Evolutionary conservation across 306 rosid species (phyloP).

Genomic region (Hippophae gyantsensis): DNA sequence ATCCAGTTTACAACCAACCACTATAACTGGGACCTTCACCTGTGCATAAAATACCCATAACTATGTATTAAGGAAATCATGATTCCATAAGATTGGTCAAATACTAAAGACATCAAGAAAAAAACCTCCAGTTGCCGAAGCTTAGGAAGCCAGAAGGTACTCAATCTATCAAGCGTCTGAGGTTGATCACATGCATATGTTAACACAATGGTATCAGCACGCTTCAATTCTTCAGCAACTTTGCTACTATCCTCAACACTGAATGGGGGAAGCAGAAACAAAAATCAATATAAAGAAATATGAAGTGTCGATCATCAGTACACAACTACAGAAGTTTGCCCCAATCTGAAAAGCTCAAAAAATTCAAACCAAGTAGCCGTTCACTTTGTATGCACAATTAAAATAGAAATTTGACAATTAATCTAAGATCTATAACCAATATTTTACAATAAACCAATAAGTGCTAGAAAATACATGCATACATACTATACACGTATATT

Average conservation of each 20-base stretch:
- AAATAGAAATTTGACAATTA: too few species aligned
- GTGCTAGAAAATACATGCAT: neutral
- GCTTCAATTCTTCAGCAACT: conserved; percentile 77
- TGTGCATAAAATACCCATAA: conserved; percentile 33
- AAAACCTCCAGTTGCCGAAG: conserved; percentile 75
- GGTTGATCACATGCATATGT: conserved; percentile 82
- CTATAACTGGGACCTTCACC: conserved; percentile 94
- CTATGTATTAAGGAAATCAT: neutral
- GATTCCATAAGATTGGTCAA: neutral
- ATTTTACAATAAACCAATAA: too few species aligned
- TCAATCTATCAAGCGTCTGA: conserved; percentile 58
- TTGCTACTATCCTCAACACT: conserved; percentile 54
- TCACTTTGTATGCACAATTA: too few species aligned
- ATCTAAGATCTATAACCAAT: too few species aligned
- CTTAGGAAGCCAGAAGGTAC: conserved; percentile 74
- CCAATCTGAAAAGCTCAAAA: neutral
- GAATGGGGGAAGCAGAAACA: conserved; percentile 13
- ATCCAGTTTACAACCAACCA: conserved; percentile 94
- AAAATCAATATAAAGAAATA: neutral
- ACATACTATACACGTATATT: too few species aligned
- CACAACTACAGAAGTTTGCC: neutral
- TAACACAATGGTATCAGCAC: conserved; percentile 73
- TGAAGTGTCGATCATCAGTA: neutral
- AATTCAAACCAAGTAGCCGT: too few species aligned
- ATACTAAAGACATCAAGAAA: neutral